Percentiles rank a stretch among this genome's conserved stretches.
Evolutionary conservation across 306 rosid genomes (phyloP).

Genomic region (Rosa chinensis): DNA sequence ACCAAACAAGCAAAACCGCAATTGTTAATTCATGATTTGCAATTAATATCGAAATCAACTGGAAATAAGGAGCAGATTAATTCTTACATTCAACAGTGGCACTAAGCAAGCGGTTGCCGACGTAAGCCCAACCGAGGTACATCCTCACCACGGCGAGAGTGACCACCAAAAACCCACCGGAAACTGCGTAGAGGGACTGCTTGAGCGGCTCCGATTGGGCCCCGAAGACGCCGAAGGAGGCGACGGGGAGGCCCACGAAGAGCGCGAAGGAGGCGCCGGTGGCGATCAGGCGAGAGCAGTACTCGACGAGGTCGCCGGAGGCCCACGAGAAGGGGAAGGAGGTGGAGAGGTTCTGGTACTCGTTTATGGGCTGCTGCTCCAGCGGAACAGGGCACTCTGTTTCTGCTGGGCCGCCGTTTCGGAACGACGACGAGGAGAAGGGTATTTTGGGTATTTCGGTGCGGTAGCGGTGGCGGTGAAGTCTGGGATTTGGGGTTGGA

Average conservation of each 20-base stretch:
- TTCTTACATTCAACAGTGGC: slow-evolving; percentile 87
- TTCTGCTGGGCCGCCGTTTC: slow-evolving; percentile 41
- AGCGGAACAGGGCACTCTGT: slow-evolving; percentile 82
- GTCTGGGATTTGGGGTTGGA: background rate
- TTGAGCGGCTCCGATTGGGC: slow-evolving; percentile 65
- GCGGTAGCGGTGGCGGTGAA: background rate
- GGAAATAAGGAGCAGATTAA: background rate
- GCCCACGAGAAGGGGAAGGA: slow-evolving; percentile 95
- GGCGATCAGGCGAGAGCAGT: slow-evolving; percentile 55
- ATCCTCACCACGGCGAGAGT: slow-evolving; percentile 79
- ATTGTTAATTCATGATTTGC: background rate
- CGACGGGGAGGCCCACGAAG: slow-evolving; percentile 76
- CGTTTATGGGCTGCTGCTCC: slow-evolving; percentile 84
- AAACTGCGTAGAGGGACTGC: slow-evolving; percentile 54
- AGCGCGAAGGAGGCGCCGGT: slow-evolving; percentile 73
- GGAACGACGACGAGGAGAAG: slow-evolving; percentile 32
- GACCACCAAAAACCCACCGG: slow-evolving; percentile 67
- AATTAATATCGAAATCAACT: background rate
- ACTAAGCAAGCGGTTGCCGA: slow-evolving; percentile 90
- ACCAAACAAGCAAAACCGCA: slow-evolving; percentile 15
- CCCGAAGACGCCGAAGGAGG: slow-evolving; percentile 74
- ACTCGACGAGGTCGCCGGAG: slow-evolving; percentile 62
- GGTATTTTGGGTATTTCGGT: slow-evolving; percentile 2
- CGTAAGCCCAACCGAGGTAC: slow-evolving; percentile 98
- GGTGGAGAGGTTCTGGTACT: slow-evolving; percentile 68